These are phyloP conservation scores for Phellopilus nigrolimitatus DNA, from an alignment of 1,284 basidiomycete species.

Conservation along the genomic window DNA sequence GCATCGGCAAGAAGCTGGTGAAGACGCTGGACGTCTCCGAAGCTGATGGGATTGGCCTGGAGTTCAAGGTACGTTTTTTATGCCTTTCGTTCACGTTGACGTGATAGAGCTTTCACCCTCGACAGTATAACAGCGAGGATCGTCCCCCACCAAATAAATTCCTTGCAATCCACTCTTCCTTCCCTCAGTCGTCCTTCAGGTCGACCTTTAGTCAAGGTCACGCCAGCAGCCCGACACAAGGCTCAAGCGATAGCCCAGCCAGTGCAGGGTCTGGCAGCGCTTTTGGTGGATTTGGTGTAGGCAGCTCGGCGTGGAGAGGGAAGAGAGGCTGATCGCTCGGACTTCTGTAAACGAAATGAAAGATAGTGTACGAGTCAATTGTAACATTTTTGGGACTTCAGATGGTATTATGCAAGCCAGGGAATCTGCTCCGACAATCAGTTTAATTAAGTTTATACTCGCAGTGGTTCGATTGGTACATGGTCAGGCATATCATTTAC, in stretches of 20 bases:
- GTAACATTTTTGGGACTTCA: neutral
- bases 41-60: conserved; percentile 75
- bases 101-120: conserved; percentile 7
- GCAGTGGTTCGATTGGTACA: no score
- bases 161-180: conserved; percentile 62
- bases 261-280: conserved; percentile 32
- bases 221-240: conserved; percentile 19
- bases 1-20: conserved; percentile 76
- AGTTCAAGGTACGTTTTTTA: conserved; percentile 68
- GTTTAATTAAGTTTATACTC: no score
- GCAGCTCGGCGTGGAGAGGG: conserved; percentile 33
- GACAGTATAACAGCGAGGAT: conserved; percentile 76
- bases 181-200: conserved; percentile 60
- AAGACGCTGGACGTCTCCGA: conserved; percentile 79
- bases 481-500: no score
- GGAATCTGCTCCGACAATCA: no score
- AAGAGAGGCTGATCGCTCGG: conserved; percentile 28
- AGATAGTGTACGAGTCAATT: neutral
- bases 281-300: conserved; percentile 47
- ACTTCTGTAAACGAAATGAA: conserved; percentile 31
- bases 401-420: no score
- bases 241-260: conserved; percentile 12
- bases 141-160: conserved; percentile 74
- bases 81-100: conserved; percentile 10
- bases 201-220: conserved; percentile 46